Conservation (phyloP, 2,329 filamentous ascomycete species). For the Gnomoniopsis smithogilvyi region DNA sequence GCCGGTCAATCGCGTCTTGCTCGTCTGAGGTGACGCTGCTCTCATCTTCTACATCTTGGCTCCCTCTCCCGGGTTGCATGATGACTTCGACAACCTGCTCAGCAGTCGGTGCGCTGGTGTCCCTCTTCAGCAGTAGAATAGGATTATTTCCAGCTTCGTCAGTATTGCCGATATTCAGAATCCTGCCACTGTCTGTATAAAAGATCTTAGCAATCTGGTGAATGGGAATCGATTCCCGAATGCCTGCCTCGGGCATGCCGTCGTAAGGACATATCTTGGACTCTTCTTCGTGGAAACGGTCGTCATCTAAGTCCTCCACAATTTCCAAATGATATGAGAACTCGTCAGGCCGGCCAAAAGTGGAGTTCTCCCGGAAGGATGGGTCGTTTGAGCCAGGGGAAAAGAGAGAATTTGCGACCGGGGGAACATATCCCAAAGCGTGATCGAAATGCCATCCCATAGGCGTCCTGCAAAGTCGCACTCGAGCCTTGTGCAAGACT, state of each 20-base stretch:
- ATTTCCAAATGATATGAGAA: constrained; percentile 81
- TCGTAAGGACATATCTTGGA: constrained; percentile 33
- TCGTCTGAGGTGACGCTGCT: constrained; percentile 25
- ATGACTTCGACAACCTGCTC: constrained; percentile 29
- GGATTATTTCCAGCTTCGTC: constrained; percentile 60
- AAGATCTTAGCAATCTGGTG: constrained; percentile 80
- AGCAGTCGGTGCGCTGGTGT: constrained; percentile 61
- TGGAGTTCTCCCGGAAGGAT: not conserved
- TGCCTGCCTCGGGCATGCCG: constrained; percentile 40
- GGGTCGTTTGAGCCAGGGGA: not conserved
- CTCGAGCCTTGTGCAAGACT: constrained; percentile 86
- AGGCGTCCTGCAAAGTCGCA: constrained; percentile 74
- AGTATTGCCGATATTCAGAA: constrained; percentile 69
- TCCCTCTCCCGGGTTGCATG: not conserved
- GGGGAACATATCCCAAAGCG: constrained; percentile 27
- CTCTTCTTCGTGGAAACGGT: constrained; percentile 46
- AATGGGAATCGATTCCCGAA: constrained; percentile 52
- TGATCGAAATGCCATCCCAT: constrained; percentile 47
- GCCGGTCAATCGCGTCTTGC: constrained; percentile 45
- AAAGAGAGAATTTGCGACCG: not conserved
- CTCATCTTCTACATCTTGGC: not conserved
- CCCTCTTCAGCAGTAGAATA: constrained; percentile 70
- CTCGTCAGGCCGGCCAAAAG: constrained; percentile 24
- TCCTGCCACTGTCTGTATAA: constrained; percentile 86
- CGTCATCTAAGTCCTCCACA: constrained; percentile 72